phyloP scores from a whole-genome alignment of 208 protist species.

The Blastocrithidia nonstop region DNA sequence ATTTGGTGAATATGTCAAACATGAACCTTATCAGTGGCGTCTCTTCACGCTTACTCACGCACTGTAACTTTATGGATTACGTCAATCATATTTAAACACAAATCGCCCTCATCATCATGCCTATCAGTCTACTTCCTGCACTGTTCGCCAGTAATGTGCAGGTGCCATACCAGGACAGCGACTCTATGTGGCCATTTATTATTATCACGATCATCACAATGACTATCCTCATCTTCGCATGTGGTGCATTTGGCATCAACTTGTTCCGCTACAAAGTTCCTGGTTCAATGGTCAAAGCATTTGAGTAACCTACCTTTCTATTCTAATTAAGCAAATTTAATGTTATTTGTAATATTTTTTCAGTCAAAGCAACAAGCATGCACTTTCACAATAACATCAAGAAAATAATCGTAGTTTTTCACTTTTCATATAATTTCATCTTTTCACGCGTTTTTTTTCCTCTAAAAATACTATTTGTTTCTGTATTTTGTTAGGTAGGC shows the following conservation, averaged over 20 bases:
- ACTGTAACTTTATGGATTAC: slow-evolving; percentile 78
- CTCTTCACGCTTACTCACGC: slow-evolving; percentile 45
- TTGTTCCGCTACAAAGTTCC: slow-evolving; percentile 41
- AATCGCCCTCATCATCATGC: slow-evolving; percentile 65
- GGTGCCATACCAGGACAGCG: slow-evolving; percentile 31
- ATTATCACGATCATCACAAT: slow-evolving; percentile 26
- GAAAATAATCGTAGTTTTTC: too few relatives aligned
- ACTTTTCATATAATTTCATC: too few relatives aligned
- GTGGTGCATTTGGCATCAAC: slow-evolving; percentile 18
- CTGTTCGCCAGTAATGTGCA: slow-evolving; percentile 59
- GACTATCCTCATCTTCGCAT: slow-evolving; percentile 18
- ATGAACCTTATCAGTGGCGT: slow-evolving; percentile 75
- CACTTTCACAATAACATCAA: too few relatives aligned
- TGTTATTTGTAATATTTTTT: too few relatives aligned
- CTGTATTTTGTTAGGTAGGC: too few relatives aligned
- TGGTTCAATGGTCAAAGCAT: slow-evolving; percentile 27
- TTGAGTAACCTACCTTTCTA: slow-evolving; percentile 11
- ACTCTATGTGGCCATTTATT: slow-evolving; percentile 24
- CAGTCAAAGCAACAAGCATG: too few relatives aligned
- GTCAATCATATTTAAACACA: slow-evolving; percentile 61
- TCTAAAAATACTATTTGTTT: too few relatives aligned
- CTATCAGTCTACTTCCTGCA: slow-evolving; percentile 47
- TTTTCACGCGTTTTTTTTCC: too few relatives aligned
- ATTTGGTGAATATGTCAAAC: slow-evolving; percentile 56
- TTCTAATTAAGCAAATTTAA: too few relatives aligned